Percentiles rank a stretch among this genome's conserved stretches.
These are phyloP conservation scores for Kingdonia uniflora DNA, from an alignment of 164 flowering plant genomes.

Conservation along the genomic window DNA sequence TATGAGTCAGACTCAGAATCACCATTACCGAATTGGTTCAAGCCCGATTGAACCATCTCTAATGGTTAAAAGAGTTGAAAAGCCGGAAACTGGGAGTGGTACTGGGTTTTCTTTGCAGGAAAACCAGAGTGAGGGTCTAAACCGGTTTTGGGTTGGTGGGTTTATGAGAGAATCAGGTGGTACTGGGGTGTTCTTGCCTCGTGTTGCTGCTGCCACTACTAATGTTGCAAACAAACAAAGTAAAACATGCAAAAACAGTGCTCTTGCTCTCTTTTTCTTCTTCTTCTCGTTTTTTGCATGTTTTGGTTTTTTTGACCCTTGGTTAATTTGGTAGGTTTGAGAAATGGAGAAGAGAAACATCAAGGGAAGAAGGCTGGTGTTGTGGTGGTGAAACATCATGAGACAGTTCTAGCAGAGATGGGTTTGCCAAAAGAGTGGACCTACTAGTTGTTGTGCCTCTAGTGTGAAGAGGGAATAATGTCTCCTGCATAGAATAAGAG, in stretches of 20 bases:
- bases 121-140: conserved; percentile 15
- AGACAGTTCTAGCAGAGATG: conserved; percentile 21
- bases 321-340: conserved; percentile 7
- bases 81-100: too few species aligned
- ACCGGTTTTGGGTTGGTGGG: conserved; percentile 16
- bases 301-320: too few species aligned
- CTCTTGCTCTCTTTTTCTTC: too few species aligned
- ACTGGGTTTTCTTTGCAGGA: too few species aligned
- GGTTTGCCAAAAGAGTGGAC: conserved; percentile 37
- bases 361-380: conserved; percentile 9
- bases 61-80: conserved; percentile 5
- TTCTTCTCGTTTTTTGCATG: too few species aligned
- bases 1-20: neutral
- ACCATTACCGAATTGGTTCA: neutral
- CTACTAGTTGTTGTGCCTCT: conserved; percentile 12
- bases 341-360: conserved; percentile 6
- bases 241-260: conserved; percentile 6
- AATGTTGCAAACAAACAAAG: conserved; percentile 14
- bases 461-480: too few species aligned
- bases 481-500: too few species aligned
- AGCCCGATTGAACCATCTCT: conserved; percentile 8
- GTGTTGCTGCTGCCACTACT: conserved; percentile 6
- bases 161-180: conserved; percentile 24
- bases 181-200: conserved; percentile 39
- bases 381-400: conserved; percentile 13